Conservation (phyloP, 345 rosid species). For the Aquilaria yunnanensis region DNA sequence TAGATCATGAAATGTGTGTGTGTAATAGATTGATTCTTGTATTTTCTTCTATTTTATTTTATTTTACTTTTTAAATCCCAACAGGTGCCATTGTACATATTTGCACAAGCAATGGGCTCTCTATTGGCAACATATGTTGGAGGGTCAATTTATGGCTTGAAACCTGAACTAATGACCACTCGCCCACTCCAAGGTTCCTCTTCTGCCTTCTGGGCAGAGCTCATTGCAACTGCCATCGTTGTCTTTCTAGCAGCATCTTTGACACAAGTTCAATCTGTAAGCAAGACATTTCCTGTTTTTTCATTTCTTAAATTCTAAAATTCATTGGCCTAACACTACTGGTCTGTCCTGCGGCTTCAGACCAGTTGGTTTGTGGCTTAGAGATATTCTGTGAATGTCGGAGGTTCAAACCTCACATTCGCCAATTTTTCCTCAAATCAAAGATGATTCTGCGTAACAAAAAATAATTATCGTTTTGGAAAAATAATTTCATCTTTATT, state of each 20-base stretch:
- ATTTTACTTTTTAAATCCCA: neutral
- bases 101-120: slow-evolving; percentile 69
- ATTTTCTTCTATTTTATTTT: neutral
- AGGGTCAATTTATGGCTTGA: slow-evolving; percentile 42
- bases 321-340: no score
- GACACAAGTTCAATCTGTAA: slow-evolving; percentile 52
- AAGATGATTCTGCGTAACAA: neutral
- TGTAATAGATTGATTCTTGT: neutral
- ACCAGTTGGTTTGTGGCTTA: neutral
- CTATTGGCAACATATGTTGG: slow-evolving; percentile 53
- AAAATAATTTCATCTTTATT: no score
- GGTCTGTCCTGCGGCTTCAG: no score
- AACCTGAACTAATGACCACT: slow-evolving; percentile 51
- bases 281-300: neutral
- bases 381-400: no score
- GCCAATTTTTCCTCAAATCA: no score
- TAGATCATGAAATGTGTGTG: neutral
- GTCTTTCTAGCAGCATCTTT: slow-evolving; percentile 61
- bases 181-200: slow-evolving; percentile 40
- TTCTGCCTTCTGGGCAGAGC: slow-evolving; percentile 79
- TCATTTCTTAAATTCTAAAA: neutral
- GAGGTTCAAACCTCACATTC: no score
- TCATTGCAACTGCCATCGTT: slow-evolving; percentile 59
- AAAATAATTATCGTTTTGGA: neutral
- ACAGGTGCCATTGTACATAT: slow-evolving; percentile 72